Base-by-base conservation (phyloP, 345 rosid genomes). In the Raphanus sativus region DNA sequence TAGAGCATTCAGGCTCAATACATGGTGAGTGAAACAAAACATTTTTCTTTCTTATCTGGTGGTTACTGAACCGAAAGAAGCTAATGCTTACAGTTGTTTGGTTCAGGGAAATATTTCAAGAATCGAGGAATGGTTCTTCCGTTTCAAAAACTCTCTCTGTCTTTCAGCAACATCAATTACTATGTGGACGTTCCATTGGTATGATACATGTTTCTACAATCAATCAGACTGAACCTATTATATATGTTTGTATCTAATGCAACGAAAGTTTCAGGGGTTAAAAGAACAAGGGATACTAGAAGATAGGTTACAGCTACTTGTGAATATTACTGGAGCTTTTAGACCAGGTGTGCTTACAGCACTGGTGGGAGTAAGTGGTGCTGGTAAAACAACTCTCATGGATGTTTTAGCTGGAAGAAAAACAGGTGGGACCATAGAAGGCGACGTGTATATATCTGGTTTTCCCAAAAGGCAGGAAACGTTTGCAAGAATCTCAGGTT, bases 361-460 rank as follows among this genome's bases (percentile, higher is more conserved):
- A 45, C 75, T 94, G 71, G 98, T 94, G 32, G 99, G 99, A 81
- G 91, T 95, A 25, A 95, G 99, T 80, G 98, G 99, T 75, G 98
- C 98, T 0, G 99, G 99, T 38, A 95, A 92, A 81, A 95, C 99
- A 55, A 95, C 98, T 24, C 99, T 95, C 74, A 95, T 95, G 99
- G 99, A 92, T 85, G 99, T 92, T 78, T 85, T 95, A 85, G 95
- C 98, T 28, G 99, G 99, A 70, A 86, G 99, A 75, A 95, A 95
- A 86, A 95, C 97, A 40, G 99, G 99, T 56, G 98, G 99, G 73
- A 29, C 84, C 56, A 88, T 92, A 48, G 97, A 92, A 86, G 99
- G 99, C 66, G 84, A 75, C 80, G 86, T 92, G 78, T 64, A 84
- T 77, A 83, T 94, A 83, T 90, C 97, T 11, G 98, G 99, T 72